Evolutionary conservation across 352 stramenopile genomes (phyloP), one percentile per base, ranked within the genome.

Genomic region (Phytophthora pini): DNA sequence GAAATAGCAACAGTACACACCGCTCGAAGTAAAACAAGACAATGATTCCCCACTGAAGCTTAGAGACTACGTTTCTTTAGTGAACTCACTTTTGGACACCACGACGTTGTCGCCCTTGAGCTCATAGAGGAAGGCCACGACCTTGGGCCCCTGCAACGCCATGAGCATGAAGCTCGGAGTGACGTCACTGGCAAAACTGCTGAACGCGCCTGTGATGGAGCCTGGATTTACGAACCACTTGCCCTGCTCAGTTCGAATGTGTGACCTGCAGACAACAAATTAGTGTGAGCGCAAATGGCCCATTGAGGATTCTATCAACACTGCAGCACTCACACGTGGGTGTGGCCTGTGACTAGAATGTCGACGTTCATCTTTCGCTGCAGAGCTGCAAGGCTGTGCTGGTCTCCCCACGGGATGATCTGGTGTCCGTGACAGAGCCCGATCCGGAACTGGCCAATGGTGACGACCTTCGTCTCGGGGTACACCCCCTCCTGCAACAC

Each of bases 381-480:
- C 49, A 98, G 68, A 55, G 95, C 91, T 13, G 85, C 81, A 9
- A 99, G 80, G 32, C 88, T 90, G 45, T 88, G 74, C 11, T 93
- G 76, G 57, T 98, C 93, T 7, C 92, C 93, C 89, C 90, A 97
- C 9, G 90, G 90, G n/a, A 98, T 79, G 43, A 97, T 76, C 68
- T 99, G 97, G 83, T 99, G 97, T 29, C 97, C 98, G 65, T 99
- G 97, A 46, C 98, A 97, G 17, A 99, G 76, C 0, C 97, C 98
- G 51, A 99, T 98, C 50, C 90, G 90, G 71, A 99, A 99, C 50
- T 98, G 79, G 6, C 97, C 98, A 47, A 99, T 98, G 24, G 93
- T 93, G 17, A 99, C 74, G 31, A 99, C 86, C 58, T 98, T 98
- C 8, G 76, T 90, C 72, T 99, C 97, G 5, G 97, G 96, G 64